Base-by-base conservation (phyloP, 1,284 basidiomycete species). In the Garcileccinum viscosum region DNA sequence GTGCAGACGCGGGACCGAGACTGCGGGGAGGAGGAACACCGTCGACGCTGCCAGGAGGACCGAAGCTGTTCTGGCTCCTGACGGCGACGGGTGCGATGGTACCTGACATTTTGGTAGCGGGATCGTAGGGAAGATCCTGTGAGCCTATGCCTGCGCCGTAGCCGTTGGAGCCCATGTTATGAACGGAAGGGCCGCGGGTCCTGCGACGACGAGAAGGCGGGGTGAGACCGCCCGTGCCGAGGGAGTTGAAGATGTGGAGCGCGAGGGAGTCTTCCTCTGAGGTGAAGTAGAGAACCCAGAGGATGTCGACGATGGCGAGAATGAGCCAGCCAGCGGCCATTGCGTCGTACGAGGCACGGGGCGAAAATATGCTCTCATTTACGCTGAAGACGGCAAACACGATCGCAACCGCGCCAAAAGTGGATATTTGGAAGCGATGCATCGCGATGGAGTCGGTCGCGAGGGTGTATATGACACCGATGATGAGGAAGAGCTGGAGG, bases 251-350 rank as follows among this genome's bases (percentile, higher is more conserved):
- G 69, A 97, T 75, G 80, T 95, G 87, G 67, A 95, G 88, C 63
- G 90, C 82, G 73, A 95, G 89, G 2, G 96, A 94, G 78, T 96
- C 96, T 75, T 98, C 96, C 78, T 98, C 97, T 1, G 96, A 93
- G 6, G 97, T 97, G 80, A 99, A 95, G 86, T 95, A 98, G 71
- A 99, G 88, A 27, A 98, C 89, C 97, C 97, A 99, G 71, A 99
- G 82, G 78, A 99, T 93, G 86, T 98, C 83, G 71, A 96, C 94
- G 71, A 99, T 89, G 40, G 95, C 87, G 66, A 97, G 89, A 72
- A 99, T 89, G 76, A 99, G 89, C 94, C 95, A 99, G 72, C 97
- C 97, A 7, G 95, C 96, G 35, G 93, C 94, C 84, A 95, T 91
- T 7, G 96, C 95, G 71, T 93, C 89, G 67, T 88, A 82, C 7